These are phyloP conservation scores for Xylaria arbuscula DNA, from an alignment of 2,329 filamentous ascomycete genomes.

Conservation along the genomic window DNA sequence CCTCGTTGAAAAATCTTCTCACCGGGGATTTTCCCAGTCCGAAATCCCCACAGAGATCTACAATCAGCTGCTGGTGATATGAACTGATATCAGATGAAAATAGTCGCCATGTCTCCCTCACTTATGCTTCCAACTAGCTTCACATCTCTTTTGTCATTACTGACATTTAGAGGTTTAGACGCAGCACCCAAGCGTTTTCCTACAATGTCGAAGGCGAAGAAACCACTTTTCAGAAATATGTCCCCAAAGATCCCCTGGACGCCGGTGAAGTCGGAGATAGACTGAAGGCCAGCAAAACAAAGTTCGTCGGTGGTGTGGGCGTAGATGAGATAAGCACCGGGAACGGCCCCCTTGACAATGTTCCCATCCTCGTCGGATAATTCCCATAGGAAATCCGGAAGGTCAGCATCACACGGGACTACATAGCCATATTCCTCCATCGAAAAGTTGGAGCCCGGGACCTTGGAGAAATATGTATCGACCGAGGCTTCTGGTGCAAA, in stretches of 20 bases:
- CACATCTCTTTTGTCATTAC: constrained; percentile 36
- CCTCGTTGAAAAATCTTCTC: constrained; percentile 7
- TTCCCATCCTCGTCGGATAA: constrained; percentile 58
- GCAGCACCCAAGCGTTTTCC: constrained; percentile 60
- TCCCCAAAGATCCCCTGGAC: constrained; percentile 78
- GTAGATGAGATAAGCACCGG: constrained; percentile 67
- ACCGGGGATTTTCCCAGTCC: neutral
- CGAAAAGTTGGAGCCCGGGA: constrained; percentile 64
- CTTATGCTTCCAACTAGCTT: constrained; percentile 1
- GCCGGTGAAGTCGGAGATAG: constrained; percentile 57
- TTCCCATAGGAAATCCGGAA: constrained; percentile 69
- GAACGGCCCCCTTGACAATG: constrained; percentile 63
- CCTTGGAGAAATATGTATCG: constrained; percentile 67
- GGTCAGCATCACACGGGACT: constrained; percentile 65
- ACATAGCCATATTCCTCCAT: constrained; percentile 61
- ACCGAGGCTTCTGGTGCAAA: constrained; percentile 68
- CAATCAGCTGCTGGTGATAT: neutral
- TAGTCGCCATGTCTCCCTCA: constrained; percentile 12
- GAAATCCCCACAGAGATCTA: neutral
- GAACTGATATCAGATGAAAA: constrained; percentile 26
- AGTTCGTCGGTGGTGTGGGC: constrained; percentile 60
- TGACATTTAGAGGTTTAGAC: constrained; percentile 52
- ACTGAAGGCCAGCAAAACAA: constrained; percentile 84
- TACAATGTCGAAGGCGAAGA: constrained; percentile 74
- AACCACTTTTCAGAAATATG: constrained; percentile 81